These are phyloP conservation scores for Talaromyces sp. DNA, from an alignment of 2,329 filamentous ascomycete genomes.

Conservation along the genomic window DNA sequence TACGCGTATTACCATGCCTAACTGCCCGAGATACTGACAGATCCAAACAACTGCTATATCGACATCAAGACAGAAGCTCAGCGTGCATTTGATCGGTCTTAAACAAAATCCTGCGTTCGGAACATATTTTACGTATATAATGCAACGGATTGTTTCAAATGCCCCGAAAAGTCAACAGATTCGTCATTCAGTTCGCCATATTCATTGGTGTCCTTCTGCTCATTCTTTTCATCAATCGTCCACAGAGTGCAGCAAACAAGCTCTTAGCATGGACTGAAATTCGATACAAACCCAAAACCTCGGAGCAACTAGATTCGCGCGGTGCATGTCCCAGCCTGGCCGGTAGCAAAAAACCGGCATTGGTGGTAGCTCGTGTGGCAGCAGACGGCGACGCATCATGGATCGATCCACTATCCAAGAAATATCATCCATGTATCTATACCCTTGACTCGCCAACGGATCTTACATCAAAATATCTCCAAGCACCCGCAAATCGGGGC, in stretches of 20 bases:
- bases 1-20: neutral
- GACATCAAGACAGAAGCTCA: too few species aligned
- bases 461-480: slow-evolving; percentile 13
- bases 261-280: slow-evolving; percentile 42
- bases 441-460: slow-evolving; percentile 33
- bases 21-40: neutral
- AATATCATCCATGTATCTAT: slow-evolving; percentile 47
- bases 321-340: slow-evolving; percentile 43
- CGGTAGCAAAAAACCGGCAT: slow-evolving; percentile 37
- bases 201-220: slow-evolving; percentile 32
- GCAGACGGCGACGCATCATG: slow-evolving; percentile 41
- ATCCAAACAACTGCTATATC: neutral
- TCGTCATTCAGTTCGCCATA: slow-evolving; percentile 32
- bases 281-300: slow-evolving; percentile 37
- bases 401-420: slow-evolving; percentile 34
- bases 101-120: neutral
- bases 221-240: slow-evolving; percentile 36
- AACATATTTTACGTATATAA: neutral
- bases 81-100: neutral
- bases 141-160: slow-evolving; percentile 21
- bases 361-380: slow-evolving; percentile 42
- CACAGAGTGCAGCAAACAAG: slow-evolving; percentile 24
- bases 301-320: slow-evolving; percentile 30
- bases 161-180: slow-evolving; percentile 34
- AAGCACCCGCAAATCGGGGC: slow-evolving; percentile 43